A percentile compares a stretch with the other conserved stretches of the same genome.
These are phyloP conservation scores for Fragaria nilgerrensis DNA, from an alignment of 306 rosid species.

Conservation along the genomic window DNA sequence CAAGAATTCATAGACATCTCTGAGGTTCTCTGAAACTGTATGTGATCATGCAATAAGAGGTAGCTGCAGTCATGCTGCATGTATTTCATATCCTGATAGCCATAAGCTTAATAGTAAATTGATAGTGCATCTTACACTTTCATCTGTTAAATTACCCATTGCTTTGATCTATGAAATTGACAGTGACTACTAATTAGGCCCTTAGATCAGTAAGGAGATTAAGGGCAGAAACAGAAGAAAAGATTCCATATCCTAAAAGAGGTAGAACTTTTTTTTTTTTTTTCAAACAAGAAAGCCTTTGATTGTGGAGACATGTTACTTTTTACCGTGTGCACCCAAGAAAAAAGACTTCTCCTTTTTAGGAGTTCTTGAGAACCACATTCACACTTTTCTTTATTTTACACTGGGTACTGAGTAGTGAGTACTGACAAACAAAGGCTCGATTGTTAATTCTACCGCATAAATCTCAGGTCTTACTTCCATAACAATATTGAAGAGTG, in stretches of 20 bases:
- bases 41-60: background rate
- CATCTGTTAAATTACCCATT: background rate
- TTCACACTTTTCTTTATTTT: background rate
- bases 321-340: slow-evolving; percentile 13
- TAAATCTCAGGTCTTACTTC: background rate
- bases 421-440: background rate
- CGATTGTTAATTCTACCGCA: background rate
- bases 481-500: background rate
- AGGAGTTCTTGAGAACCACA: slow-evolving; percentile 3
- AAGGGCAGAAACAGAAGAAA: background rate
- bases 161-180: background rate
- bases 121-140: background rate
- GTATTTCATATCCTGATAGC: background rate
- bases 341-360: slow-evolving; percentile 6
- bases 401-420: background rate
- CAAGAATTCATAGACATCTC: background rate
- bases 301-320: slow-evolving; percentile 13
- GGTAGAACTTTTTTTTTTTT: background rate
- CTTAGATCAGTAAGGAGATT: background rate
- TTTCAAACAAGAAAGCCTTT: slow-evolving; percentile 27
- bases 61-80: background rate
- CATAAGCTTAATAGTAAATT: background rate
- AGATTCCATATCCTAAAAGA: slow-evolving; percentile 3
- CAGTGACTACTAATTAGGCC: background rate
- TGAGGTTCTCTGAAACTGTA: background rate